These are phyloP conservation scores for Fusarium zealandicum DNA, from an alignment of 2,329 filamentous ascomycete genomes.

Conservation along the genomic window DNA sequence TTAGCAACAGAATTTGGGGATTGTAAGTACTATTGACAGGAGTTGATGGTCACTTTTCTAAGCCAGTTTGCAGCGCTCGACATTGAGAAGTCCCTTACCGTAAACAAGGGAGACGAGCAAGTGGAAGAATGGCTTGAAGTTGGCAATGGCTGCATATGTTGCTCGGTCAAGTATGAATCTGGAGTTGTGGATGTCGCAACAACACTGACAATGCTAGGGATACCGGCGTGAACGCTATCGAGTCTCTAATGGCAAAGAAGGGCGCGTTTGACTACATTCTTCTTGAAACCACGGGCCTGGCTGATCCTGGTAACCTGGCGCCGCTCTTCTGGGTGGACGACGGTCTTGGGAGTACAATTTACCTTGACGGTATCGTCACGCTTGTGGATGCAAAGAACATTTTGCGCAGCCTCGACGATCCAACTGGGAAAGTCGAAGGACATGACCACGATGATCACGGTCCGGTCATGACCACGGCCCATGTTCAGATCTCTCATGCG, in stretches of 20 bases:
- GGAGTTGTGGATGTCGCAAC: too few relatives aligned
- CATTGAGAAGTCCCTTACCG: constrained; percentile 93
- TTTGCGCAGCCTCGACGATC: constrained; percentile 79
- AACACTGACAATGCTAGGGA: constrained; percentile 64
- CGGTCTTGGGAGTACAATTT: constrained; percentile 92
- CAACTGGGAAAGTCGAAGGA: constrained; percentile 60
- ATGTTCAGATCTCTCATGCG: constrained; percentile 95
- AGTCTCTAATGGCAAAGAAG: constrained; percentile 92
- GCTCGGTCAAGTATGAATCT: constrained; percentile 80
- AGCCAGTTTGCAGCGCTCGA: constrained; percentile 71
- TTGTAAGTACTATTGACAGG: constrained; percentile 59
- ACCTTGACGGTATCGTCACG: constrained; percentile 95
- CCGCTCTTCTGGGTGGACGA: constrained; percentile 98
- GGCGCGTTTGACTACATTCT: constrained; percentile 97
- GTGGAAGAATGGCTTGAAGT: constrained; percentile 96
- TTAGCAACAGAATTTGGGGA: constrained; percentile 74
- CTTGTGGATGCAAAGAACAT: constrained; percentile 96
- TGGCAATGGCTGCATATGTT: constrained; percentile 97
- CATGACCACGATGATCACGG: constrained; percentile 63
- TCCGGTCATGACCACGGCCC: constrained; percentile 85
- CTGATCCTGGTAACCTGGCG: constrained; percentile 93
- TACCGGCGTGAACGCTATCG: constrained; percentile 90
- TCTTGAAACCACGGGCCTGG: constrained; percentile 92
- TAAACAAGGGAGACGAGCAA: constrained; percentile 82
- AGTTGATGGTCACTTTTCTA: constrained; percentile 8